These are phyloP conservation scores for Diaporthe aspalathi DNA, from an alignment of 2,329 filamentous ascomycete species.

Conservation along the genomic window DNA sequence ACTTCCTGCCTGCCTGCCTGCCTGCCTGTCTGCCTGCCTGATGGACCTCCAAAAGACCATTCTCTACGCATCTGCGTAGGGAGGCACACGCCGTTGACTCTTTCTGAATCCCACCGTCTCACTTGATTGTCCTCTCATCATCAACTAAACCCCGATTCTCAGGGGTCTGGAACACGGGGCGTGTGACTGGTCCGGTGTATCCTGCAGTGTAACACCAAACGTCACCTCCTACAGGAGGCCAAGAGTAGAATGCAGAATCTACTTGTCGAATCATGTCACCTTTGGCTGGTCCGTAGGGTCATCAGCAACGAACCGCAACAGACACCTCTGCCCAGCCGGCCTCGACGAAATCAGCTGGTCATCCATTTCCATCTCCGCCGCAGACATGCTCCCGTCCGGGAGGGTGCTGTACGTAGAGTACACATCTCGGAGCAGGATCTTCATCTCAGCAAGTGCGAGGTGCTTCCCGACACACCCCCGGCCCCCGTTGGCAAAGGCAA, in stretches of 20 bases:
- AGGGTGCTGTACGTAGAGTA: constrained; percentile 69
- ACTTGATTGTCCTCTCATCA: too few species aligned
- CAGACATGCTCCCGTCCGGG: constrained; percentile 64
- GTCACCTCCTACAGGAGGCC: neutral
- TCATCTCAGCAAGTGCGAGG: constrained; percentile 76
- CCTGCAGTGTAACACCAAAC: neutral
- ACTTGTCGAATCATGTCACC: too few species aligned
- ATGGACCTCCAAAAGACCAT: neutral
- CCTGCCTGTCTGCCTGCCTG: too few species aligned
- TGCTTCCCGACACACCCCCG: constrained; percentile 75
- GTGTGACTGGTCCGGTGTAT: too few species aligned
- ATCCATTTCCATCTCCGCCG: constrained; percentile 70
- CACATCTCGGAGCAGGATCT: constrained; percentile 69
- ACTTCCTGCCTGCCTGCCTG: too few species aligned
- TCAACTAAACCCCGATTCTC: too few species aligned
- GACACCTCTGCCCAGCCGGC: constrained; percentile 69
- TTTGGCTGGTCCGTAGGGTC: neutral
- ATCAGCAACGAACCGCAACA: constrained; percentile 60
- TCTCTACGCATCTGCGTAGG: neutral
- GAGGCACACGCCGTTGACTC: too few species aligned
- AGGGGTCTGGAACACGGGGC: too few species aligned
- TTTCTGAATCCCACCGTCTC: too few species aligned
- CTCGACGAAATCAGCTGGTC: constrained; percentile 76
- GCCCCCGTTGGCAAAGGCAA: constrained; percentile 74
- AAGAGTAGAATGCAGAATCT: neutral